Evolutionary conservation across 2,329 filamentous ascomycete genomes (phyloP).

Genomic region (Aspergillus aculeatinus): DNA sequence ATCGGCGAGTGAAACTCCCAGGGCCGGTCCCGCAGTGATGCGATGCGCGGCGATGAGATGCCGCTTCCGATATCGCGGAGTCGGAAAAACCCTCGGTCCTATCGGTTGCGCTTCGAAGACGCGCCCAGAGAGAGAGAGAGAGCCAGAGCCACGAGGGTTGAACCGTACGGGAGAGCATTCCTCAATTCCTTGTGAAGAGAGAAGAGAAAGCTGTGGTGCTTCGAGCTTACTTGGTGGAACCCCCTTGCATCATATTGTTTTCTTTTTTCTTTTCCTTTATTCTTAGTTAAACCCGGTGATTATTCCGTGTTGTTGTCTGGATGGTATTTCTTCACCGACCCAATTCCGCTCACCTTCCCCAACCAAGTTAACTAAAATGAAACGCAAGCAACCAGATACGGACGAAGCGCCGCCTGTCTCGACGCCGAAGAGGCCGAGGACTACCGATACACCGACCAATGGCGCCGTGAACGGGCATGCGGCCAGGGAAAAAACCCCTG

Average conservation of each 20-base stretch:
- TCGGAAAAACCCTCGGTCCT: slow-evolving; percentile 33
- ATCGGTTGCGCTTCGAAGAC: slow-evolving; percentile 19
- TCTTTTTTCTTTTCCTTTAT: slow-evolving; percentile 30
- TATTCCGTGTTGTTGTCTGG: slow-evolving; percentile 9
- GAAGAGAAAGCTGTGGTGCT: background rate
- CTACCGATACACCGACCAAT: slow-evolving; percentile 21
- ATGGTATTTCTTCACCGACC: slow-evolving; percentile 32
- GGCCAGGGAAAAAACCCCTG: slow-evolving; percentile 23
- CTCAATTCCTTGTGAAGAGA: background rate
- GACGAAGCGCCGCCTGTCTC: slow-evolving; percentile 36
- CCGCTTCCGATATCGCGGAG: slow-evolving; percentile 30
- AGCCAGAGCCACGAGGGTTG: slow-evolving; percentile 11
- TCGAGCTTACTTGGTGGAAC: background rate
- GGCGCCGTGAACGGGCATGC: slow-evolving; percentile 28
- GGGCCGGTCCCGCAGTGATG: slow-evolving; percentile 6
- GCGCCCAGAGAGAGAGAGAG: slow-evolving; percentile 11
- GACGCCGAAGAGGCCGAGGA: slow-evolving; percentile 42
- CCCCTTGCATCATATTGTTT: slow-evolving; percentile 20
- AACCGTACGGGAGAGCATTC: slow-evolving; percentile 1
- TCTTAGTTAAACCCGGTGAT: slow-evolving; percentile 2
- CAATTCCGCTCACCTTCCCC: background rate
- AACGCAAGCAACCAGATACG: slow-evolving; percentile 43
- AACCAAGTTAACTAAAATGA: slow-evolving; percentile 34
- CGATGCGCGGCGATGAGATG: slow-evolving; percentile 13
- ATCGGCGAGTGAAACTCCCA: background rate